phyloP scores from a whole-genome alignment of 2,329 filamentous ascomycete genomes.

The Orbilia javanica region DNA sequence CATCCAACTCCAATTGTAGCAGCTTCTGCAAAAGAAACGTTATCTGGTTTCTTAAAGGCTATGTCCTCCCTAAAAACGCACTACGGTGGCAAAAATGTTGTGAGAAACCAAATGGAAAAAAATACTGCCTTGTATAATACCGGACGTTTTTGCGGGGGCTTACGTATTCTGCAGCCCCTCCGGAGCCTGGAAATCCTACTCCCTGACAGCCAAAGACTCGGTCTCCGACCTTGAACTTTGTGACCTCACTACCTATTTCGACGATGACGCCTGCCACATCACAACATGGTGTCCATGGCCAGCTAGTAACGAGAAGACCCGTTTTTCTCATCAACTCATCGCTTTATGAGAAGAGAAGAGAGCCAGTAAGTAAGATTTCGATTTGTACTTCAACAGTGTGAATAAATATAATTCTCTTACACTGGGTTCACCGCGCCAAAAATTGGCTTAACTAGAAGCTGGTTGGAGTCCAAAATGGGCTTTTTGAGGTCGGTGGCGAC shows the following conservation, averaged over 20 bases:
- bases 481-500: conserved; percentile 37
- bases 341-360: not conserved
- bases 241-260: conserved; percentile 38
- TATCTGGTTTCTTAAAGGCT: conserved; percentile 36
- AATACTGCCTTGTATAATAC: not conserved
- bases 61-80: conserved; percentile 33
- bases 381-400: no score
- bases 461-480: conserved; percentile 18
- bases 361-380: not conserved
- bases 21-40: conserved; percentile 35
- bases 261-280: conserved; percentile 42
- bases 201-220: conserved; percentile 45
- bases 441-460: conserved; percentile 49
- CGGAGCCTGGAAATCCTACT: conserved; percentile 48
- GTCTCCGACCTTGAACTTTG: conserved; percentile 47
- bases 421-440: conserved; percentile 50
- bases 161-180: conserved; percentile 58
- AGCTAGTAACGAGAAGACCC: conserved; percentile 34
- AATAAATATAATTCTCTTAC: conserved; percentile 30
- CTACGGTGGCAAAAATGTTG: conserved; percentile 39
- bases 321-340: conserved; percentile 47
- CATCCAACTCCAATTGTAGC: conserved; percentile 36
- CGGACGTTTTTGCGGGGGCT: conserved; percentile 25
- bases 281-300: conserved; percentile 53
- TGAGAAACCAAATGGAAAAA: not conserved